A percentile compares a stretch with the other conserved stretches of the same genome.
phyloP scores from a whole-genome alignment of 2,329 filamentous ascomycete species.

The Verticillium klebahnii region DNA sequence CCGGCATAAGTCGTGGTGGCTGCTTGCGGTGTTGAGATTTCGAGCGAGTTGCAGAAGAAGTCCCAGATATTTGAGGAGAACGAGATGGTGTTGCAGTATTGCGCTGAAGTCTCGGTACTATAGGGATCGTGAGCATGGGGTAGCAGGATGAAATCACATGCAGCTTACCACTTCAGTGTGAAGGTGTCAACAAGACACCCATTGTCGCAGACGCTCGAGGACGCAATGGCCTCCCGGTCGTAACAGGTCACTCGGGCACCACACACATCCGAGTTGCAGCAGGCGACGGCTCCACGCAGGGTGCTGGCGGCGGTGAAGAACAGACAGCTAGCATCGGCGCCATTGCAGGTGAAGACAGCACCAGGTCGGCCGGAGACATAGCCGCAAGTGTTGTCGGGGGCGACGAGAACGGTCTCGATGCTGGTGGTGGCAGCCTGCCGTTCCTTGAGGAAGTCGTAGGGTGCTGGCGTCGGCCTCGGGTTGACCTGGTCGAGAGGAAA shows the following conservation, averaged over 20 bases:
- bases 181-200: slow-evolving; percentile 33
- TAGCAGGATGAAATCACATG: background rate
- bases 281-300: slow-evolving; percentile 33
- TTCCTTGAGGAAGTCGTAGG: slow-evolving; percentile 27
- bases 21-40: slow-evolving; percentile 25
- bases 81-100: slow-evolving; percentile 41
- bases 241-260: slow-evolving; percentile 31
- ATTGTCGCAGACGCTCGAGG: slow-evolving; percentile 31
- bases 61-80: slow-evolving; percentile 36
- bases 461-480: slow-evolving; percentile 34
- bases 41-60: slow-evolving; percentile 36
- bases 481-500: slow-evolving; percentile 27
- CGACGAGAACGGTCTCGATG: slow-evolving; percentile 35
- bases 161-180: slow-evolving; percentile 41
- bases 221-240: slow-evolving; percentile 28
- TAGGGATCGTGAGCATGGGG: slow-evolving; percentile 13
- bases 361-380: slow-evolving; percentile 37
- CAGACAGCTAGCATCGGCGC: slow-evolving; percentile 27
- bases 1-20: slow-evolving; percentile 37
- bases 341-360: slow-evolving; percentile 33
- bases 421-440: slow-evolving; percentile 18
- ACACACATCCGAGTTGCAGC: slow-evolving; percentile 32
- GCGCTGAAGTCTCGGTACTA: slow-evolving; percentile 28
- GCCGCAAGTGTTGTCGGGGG: slow-evolving; percentile 46
- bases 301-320: slow-evolving; percentile 28